Evolutionary conservation across 495 filamentous ascomycete genomes (phyloP).

Genomic region (Terfezia claveryi): DNA sequence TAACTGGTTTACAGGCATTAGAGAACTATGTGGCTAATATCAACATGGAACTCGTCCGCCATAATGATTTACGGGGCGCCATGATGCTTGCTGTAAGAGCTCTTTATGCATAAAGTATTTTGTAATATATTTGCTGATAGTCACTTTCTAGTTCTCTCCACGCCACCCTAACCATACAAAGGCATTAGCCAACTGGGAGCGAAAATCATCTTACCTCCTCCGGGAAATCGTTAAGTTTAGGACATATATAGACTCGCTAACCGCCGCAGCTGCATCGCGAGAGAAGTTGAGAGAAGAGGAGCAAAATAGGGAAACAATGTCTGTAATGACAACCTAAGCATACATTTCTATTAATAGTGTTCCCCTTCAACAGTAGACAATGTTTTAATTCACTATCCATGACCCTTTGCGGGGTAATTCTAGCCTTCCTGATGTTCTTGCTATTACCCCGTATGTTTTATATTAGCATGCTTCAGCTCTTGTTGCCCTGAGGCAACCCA

Average conservation of each 20-base stretch:
- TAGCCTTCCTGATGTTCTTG: too few relatives aligned
- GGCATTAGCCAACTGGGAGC: slow-evolving; percentile 91
- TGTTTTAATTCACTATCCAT: too few relatives aligned
- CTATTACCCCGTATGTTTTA: too few relatives aligned
- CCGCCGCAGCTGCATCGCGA: slow-evolving; percentile 34
- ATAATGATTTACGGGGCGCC: slow-evolving; percentile 64
- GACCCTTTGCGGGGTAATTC: too few relatives aligned
- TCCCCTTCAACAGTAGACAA: too few relatives aligned
- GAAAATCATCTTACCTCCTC: slow-evolving; percentile 73
- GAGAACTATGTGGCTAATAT: slow-evolving; percentile 61
- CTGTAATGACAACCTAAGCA: too few relatives aligned
- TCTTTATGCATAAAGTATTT: not conserved
- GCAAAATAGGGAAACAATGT: not conserved
- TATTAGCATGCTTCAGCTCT: too few relatives aligned
- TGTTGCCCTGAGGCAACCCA: too few relatives aligned
- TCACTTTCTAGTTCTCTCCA: slow-evolving; percentile 41
- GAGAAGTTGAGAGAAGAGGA: slow-evolving; percentile 28
- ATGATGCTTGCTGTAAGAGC: slow-evolving; percentile 57
- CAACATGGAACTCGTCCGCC: slow-evolving; percentile 61
- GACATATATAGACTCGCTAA: slow-evolving; percentile 74
- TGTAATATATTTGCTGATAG: not conserved
- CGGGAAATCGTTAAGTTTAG: slow-evolving; percentile 92
- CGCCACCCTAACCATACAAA: slow-evolving; percentile 58
- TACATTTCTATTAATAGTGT: too few relatives aligned
- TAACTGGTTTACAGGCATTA: slow-evolving; percentile 28